phyloP scores from a whole-genome alignment of 1,284 basidiomycete species.

The Psilocybe mexicana region DNA sequence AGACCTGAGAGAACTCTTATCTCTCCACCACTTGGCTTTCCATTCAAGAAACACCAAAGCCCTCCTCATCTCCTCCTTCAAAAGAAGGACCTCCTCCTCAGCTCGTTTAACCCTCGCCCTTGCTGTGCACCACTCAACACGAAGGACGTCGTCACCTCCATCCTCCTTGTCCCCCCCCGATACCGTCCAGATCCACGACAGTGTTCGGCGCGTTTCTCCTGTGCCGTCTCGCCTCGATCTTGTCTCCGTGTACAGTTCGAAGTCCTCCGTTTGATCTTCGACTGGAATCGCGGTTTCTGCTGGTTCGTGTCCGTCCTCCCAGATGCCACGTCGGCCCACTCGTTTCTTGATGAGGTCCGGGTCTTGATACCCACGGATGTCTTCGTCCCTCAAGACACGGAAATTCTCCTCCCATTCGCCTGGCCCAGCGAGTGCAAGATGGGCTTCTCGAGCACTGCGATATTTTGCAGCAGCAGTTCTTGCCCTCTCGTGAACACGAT shows the following conservation, averaged over 20 bases:
- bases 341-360: conserved; percentile 2
- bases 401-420: conserved; percentile 14
- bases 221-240: conserved; percentile 8
- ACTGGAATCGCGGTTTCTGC: too few relatives aligned
- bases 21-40: conserved; percentile 11
- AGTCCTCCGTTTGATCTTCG: too few relatives aligned
- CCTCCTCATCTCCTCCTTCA: conserved; percentile 18
- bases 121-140: conserved; percentile 10
- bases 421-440: conserved; percentile 4
- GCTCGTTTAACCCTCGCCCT: conserved; percentile 1
- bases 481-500: conserved; percentile 14
- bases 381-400: conserved; percentile 5
- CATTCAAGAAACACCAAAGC: conserved; percentile 7
- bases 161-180: not conserved
- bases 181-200: conserved; percentile 20
- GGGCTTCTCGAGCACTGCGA: conserved; percentile 8
- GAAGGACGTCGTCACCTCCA: conserved; percentile 8
- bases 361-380: conserved; percentile 17
- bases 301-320: not conserved
- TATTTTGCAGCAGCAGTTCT: conserved; percentile 11
- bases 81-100: conserved; percentile 7
- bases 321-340: conserved; percentile 5
- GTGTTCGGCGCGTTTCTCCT: conserved; percentile 12
- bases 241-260: not conserved
- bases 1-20: too few relatives aligned